Evolutionary conservation across 192 early-diverging fungal species (phyloP).

Genomic region (Entrophospora sp.): DNA sequence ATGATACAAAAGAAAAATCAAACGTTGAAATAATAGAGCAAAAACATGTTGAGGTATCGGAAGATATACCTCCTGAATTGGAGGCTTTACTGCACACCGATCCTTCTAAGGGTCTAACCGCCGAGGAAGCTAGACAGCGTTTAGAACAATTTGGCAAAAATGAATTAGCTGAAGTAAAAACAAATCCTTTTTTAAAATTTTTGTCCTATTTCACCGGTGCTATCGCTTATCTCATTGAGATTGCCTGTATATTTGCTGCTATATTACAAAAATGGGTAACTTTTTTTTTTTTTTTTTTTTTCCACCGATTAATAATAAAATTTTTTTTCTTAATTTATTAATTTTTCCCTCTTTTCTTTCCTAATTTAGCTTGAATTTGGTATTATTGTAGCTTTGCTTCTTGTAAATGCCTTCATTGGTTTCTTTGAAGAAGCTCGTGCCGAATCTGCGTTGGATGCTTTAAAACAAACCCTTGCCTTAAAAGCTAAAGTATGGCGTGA

Average conservation of each 20-base stretch:
- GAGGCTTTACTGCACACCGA: conserved; percentile 78
- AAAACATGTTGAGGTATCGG: conserved; percentile 62
- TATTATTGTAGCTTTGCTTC: conserved; percentile 68
- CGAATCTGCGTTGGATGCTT: conserved; percentile 86
- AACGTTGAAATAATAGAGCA: conserved; percentile 48
- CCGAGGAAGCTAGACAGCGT: conserved; percentile 66
- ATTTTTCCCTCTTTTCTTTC: not conserved
- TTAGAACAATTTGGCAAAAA: conserved; percentile 69
- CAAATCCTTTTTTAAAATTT: conserved; percentile 79
- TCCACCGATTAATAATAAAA: too few relatives aligned
- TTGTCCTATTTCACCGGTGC: conserved; percentile 82
- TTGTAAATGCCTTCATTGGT: conserved; percentile 88
- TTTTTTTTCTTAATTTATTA: not conserved
- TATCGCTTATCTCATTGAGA: conserved; percentile 84
- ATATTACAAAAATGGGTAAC: conserved; percentile 49
- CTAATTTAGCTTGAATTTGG: conserved; percentile 63
- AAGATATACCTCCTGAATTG: conserved; percentile 75
- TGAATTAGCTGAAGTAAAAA: conserved; percentile 75
- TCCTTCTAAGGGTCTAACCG: conserved; percentile 65
- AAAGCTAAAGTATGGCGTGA: conserved; percentile 78
- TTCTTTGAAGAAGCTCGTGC: conserved; percentile 91
- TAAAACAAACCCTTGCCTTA: conserved; percentile 88
- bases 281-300: not conserved
- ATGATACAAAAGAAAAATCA: too few relatives aligned
- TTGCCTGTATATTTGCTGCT: conserved; percentile 74